Evolutionary conservation across 345 rosid species (phyloP), one percentile per base, ranked within the genome.

Genomic region (Euphorbia tirucalli): DNA sequence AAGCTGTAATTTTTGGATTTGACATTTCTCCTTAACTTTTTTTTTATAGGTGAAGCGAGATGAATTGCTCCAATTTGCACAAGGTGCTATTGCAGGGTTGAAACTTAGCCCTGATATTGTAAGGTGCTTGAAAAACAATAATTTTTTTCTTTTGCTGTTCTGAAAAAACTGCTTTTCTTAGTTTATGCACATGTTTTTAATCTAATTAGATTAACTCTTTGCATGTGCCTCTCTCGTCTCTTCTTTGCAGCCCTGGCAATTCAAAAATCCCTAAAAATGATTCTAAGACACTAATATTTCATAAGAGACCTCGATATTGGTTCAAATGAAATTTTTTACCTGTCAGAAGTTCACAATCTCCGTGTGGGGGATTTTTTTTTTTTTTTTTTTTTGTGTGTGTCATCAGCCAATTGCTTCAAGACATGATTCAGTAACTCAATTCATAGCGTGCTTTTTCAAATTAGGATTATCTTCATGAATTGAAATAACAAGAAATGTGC

Each of bases 61-160:
- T 81, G 98, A 94, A 79, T 77, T 94, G 78, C 98, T 94, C 81
- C 98, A 92, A 69, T 94, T 94, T 84, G 96, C 91, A 22, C 97
- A 86, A 85, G 69, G 81, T 68, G 95, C 98, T 62, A 81, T 94
- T 76, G 77, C 96, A 15, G 97, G 98, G 70, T 82, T 94, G 82
- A 94, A 94, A 84, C 79, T 89, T 66, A 92, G 71, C 77, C 85
- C 87, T 61, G 92, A 92, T 79, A 69, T 89, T 57, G 81, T 86
- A 76, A 92, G 99, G 99, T 95, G 77, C 64, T 77, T 72, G 43
- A 54, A 54, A 21, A 54, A 63, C 50, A 31, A 71, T 39, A 41
- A 46, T 24, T 58, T 79, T 73, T 11, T 46, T 44, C 7, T 19
- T 46, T 21, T 22, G 49, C 9, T 46, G n/a, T 68, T 13, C 41